phyloP scores from a whole-genome alignment of 179 eudicot genomes.

The Gypsophila paniculata region DNA sequence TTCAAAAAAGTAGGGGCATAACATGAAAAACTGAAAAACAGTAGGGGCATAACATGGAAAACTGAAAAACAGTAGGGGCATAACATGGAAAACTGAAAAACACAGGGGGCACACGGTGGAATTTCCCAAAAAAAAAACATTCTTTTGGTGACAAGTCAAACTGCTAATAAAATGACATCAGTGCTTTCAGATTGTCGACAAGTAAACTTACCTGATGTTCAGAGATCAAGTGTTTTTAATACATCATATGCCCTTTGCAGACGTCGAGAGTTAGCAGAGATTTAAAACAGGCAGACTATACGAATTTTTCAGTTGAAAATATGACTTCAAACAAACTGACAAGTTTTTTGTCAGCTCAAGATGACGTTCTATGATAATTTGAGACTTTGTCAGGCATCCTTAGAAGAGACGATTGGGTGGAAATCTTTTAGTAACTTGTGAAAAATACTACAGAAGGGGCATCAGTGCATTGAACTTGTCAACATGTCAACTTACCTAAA shows the following conservation, averaged over 20 bases:
- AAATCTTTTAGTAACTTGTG: not conserved
- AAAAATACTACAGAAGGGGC: not conserved
- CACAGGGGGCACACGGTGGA: too few relatives aligned
- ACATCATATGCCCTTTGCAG: slow-evolving; percentile 42
- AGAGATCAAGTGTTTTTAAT: slow-evolving; percentile 58
- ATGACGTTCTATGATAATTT: not conserved
- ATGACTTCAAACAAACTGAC: not conserved
- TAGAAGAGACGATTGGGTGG: not conserved
- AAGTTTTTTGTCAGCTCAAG: slow-evolving; percentile 6
- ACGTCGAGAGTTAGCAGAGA: not conserved
- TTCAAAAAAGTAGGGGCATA: too few relatives aligned
- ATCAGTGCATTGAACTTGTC: slow-evolving; percentile 40
- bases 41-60: too few relatives aligned
- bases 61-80: too few relatives aligned
- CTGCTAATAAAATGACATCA: slow-evolving; percentile 33
- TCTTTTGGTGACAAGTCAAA: not conserved
- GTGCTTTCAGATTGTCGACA: slow-evolving; percentile 31
- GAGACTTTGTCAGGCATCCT: not conserved
- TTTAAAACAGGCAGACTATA: not conserved
- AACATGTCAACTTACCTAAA: slow-evolving; percentile 38
- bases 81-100: too few relatives aligned
- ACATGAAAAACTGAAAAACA: too few relatives aligned
- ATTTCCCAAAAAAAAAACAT: too few relatives aligned
- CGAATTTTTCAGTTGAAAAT: not conserved
- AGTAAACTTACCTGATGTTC: slow-evolving; percentile 41